Percentiles rank a stretch among this genome's conserved stretches.
Evolutionary conservation across 2,329 filamentous ascomycete species (phyloP).

Genomic region (Fusarium subtropicale): DNA sequence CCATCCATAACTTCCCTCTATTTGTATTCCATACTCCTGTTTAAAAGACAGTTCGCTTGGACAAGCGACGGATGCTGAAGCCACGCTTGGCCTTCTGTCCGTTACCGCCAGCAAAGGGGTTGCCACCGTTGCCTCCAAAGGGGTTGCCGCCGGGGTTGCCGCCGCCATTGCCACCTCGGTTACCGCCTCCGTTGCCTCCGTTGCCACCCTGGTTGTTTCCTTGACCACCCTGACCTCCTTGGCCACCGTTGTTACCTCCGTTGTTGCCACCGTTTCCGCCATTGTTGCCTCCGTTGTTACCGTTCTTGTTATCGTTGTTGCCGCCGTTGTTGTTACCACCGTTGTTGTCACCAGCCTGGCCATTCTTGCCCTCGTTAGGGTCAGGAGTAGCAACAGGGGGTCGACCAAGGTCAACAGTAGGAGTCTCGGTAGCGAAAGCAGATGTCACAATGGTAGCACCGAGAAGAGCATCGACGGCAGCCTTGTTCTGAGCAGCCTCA

Average conservation of each 20-base stretch:
- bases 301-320: not conserved
- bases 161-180: not conserved
- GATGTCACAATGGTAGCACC: conserved; percentile 47
- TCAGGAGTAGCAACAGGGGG: conserved; percentile 13
- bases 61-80: conserved; percentile 25
- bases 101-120: conserved; percentile 23
- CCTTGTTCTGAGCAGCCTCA: conserved; percentile 47
- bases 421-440: conserved; percentile 52
- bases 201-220: not conserved
- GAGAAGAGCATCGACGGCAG: conserved; percentile 56
- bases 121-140: not conserved
- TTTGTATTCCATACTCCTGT: not conserved
- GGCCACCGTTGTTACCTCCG: not conserved
- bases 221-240: not conserved
- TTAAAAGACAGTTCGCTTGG: conserved; percentile 8
- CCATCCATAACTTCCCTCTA: not conserved
- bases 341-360: conserved; percentile 9
- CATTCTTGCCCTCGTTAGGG: conserved; percentile 5
- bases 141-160: conserved; percentile 11
- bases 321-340: conserved; percentile 14
- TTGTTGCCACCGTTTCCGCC: not conserved
- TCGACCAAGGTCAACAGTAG: conserved; percentile 39
- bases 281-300: conserved; percentile 1
- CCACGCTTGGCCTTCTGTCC: conserved; percentile 24
- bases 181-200: not conserved